Evolutionary conservation across 768 basidiomycete genomes (phyloP), one percentile per base, ranked within the genome.

Genomic region (Fistulinella prunicolor): DNA sequence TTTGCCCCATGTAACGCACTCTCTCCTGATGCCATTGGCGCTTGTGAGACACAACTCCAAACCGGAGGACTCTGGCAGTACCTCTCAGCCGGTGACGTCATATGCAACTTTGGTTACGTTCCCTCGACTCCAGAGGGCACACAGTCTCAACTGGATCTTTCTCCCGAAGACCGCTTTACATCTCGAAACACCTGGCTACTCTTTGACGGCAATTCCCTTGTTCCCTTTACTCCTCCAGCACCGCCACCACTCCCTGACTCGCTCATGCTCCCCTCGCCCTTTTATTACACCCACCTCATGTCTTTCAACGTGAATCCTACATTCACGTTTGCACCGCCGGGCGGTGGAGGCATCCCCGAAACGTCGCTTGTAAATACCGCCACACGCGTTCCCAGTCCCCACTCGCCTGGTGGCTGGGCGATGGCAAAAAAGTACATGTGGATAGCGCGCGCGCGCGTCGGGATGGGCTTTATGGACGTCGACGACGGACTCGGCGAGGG

Each of bases 31-130:
- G 74, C 74, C 38, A 68, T 88, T 37, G 60, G 73, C 9, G 70
- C 70, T 10, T 90, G 87, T 61, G 83, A 88, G 58, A 75, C 80
- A 26, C 86, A 89, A 60, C 74, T 92, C 5, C 68, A 79, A n/a
- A 72, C 75, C 1, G 74, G 79, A 1, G 85, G 80, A 0, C 74
- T 92, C 6, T 90, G 88, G 87, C 67, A 74, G 6, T 78, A 88
- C 58, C 73, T 92, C n/a, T 87, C 84, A 1, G 76, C 75, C 0
- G 89, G 89, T 1, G 89, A 92, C 56, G 66, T 90, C 30, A 75
- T 92, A 19, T 89, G 84, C 60, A 92, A 92, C 64, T 74, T 92
- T 38, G 89, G 89, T 6, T 89, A 82, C 57, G 73, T 92, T 14
- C 86, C 85, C 1, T 69, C 76, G 0, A 59, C 60, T 0, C 53